phyloP scores from a whole-genome alignment of 2,329 filamentous ascomycete genomes.

The Bipolaris gigantea region DNA sequence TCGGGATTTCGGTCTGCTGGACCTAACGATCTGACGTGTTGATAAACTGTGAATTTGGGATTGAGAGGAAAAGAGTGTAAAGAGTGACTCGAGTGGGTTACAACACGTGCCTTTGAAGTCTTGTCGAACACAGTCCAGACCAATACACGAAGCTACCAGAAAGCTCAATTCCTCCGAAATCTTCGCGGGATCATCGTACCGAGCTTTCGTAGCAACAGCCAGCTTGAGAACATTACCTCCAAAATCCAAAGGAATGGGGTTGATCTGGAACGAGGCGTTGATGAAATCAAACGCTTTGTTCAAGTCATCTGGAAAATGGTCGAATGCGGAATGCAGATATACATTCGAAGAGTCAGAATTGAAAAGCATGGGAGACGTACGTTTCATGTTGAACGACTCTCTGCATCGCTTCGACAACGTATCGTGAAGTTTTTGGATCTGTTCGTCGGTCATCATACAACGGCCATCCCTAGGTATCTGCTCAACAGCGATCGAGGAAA shows the following conservation, averaged over 20 bases:
- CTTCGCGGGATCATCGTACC: background rate
- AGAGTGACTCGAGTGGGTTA: no score
- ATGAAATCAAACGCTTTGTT: constrained; percentile 57
- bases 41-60: no score
- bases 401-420: background rate
- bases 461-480: no score
- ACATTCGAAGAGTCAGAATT: constrained; percentile 51
- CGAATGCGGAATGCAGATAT: constrained; percentile 55
- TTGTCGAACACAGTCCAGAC: constrained; percentile 51
- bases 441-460: no score
- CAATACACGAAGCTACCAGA: constrained; percentile 56
- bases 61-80: no score
- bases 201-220: constrained; percentile 44
- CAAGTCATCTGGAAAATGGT: constrained; percentile 53
- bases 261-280: constrained; percentile 49
- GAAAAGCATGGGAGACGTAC: constrained; percentile 51
- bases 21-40: constrained; percentile 17
- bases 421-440: background rate
- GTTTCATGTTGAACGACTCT: background rate
- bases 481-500: no score
- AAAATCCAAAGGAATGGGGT: constrained; percentile 53
- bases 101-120: constrained; percentile 1
- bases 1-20: no score
- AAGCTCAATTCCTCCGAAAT: constrained; percentile 52
- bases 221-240: constrained; percentile 56